A percentile compares a stretch with the other conserved stretches of the same genome.
phyloP scores from a whole-genome alignment of 306 rosid genomes.

The Hippophae tibetana region DNA sequence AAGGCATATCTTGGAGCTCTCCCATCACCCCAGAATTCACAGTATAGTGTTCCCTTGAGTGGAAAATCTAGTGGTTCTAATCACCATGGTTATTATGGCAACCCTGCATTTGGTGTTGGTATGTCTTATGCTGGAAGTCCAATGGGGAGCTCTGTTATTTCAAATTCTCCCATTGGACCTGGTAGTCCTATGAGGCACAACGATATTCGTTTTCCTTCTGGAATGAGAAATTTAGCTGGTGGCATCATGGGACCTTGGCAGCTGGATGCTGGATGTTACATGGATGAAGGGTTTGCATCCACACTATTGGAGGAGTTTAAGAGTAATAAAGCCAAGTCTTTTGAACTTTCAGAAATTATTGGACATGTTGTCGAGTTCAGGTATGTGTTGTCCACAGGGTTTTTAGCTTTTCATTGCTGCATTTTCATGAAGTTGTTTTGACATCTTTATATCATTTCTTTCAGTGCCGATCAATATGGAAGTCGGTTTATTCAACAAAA shows the following conservation, averaged over 20 bases:
- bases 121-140: constrained; percentile 91
- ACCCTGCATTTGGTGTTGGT: constrained; percentile 63
- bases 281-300: constrained; percentile 64
- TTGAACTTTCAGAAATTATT: constrained; percentile 73
- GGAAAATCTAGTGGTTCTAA: constrained; percentile 63
- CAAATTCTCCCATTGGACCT: constrained; percentile 75
- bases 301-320: constrained; percentile 83
- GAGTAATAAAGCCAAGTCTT: constrained; percentile 77
- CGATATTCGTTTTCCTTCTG: constrained; percentile 75
- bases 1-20: constrained; percentile 68
- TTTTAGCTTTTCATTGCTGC: constrained; percentile 8
- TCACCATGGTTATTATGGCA: constrained; percentile 75
- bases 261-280: constrained; percentile 48
- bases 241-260: constrained; percentile 77
- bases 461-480: constrained; percentile 88
- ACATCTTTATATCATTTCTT: constrained; percentile 16
- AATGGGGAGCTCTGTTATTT: constrained; percentile 51
- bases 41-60: constrained; percentile 50
- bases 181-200: constrained; percentile 85
- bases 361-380: constrained; percentile 74
- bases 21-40: constrained; percentile 76
- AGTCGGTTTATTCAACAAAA: constrained; percentile 92
- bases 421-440: constrained; percentile 5
- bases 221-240: constrained; percentile 70
- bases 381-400: constrained; percentile 22